Conservation (phyloP, 306 rosid genomes). For the Lathyrus aphaca region DNA sequence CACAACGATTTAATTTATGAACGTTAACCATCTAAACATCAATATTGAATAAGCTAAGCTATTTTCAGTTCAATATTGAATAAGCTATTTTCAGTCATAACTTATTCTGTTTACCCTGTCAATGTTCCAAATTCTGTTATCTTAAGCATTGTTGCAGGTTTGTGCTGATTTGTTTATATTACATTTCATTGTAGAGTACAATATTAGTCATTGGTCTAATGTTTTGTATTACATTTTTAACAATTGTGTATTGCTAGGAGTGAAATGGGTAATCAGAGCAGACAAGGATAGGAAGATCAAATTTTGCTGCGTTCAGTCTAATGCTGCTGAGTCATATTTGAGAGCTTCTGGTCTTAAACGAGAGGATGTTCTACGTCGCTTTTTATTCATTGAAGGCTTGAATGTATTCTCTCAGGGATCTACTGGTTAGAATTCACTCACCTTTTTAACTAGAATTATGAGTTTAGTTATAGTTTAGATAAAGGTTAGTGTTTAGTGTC, state of each 20-base stretch:
- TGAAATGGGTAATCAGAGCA: conserved; percentile 67
- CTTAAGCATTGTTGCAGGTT: conserved; percentile 23
- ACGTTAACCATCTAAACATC: neutral
- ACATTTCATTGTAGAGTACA: neutral
- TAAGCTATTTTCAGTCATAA: neutral
- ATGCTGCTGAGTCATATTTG: conserved; percentile 74
- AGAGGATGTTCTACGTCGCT: conserved; percentile 64
- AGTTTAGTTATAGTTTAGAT: neutral
- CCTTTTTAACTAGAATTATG: neutral
- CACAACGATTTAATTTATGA: neutral
- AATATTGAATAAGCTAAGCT: too few relatives aligned
- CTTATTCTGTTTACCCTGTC: neutral
- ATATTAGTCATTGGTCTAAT: neutral
- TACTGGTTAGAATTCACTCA: conserved; percentile 54
- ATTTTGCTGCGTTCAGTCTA: conserved; percentile 74
- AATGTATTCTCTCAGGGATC: conserved; percentile 61
- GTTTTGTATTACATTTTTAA: conserved; percentile 7
- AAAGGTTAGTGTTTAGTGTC: neutral
- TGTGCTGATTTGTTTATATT: conserved; percentile 14
- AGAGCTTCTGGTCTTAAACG: conserved; percentile 60
- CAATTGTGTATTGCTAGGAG: conserved; percentile 51
- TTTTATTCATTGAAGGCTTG: conserved; percentile 72
- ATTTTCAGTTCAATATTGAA: too few relatives aligned
- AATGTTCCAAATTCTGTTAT: neutral
- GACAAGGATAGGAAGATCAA: conserved; percentile 72